Conservation (phyloP, 371 early-diverging fungal genomes). For the Rhizopus sp. region DNA sequence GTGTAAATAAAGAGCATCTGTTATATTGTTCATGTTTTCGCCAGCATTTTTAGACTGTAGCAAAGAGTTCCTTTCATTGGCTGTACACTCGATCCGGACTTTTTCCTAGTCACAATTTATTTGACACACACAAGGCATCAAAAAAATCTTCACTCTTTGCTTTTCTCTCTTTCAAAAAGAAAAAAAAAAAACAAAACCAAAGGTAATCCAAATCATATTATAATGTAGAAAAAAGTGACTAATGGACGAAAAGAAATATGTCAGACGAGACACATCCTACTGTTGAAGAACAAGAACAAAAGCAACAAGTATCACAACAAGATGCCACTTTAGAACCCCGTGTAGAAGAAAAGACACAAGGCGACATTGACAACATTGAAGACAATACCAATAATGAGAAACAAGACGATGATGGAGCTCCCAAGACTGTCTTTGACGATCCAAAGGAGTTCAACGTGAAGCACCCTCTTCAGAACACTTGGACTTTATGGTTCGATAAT, state of each 20-base stretch:
- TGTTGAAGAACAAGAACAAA: constrained; percentile 14
- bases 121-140: neutral
- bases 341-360: neutral
- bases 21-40: no score
- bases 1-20: no score
- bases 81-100: no score
- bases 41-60: no score
- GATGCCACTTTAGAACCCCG: neutral
- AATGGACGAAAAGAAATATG: neutral
- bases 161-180: neutral
- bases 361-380: neutral
- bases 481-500: constrained; percentile 96
- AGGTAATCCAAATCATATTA: neutral
- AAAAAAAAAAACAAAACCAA: neutral
- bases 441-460: constrained; percentile 73
- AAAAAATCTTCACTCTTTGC: neutral
- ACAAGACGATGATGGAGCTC: constrained; percentile 41
- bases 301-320: constrained; percentile 5
- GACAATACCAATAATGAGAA: neutral
- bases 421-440: constrained; percentile 71
- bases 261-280: constrained; percentile 27
- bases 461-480: constrained; percentile 86
- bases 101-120: neutral
- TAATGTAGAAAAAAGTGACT: constrained; percentile 10
- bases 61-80: no score